A percentile compares a stretch with the other conserved stretches of the same genome.
phyloP scores from a whole-genome alignment of 345 rosid genomes.

The Anastatica hierochuntica region DNA sequence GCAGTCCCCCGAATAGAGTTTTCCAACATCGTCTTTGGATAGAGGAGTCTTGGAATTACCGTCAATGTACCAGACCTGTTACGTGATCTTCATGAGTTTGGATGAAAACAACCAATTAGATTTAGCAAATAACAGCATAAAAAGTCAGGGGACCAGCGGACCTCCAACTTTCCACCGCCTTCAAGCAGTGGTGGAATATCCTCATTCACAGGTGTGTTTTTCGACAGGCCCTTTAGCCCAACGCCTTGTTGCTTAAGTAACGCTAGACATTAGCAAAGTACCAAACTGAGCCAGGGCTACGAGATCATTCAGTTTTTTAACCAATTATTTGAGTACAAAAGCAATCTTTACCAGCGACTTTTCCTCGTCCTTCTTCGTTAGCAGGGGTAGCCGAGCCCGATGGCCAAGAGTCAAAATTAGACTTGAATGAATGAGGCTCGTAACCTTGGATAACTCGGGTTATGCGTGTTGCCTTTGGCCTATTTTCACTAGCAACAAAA shows the following conservation, averaged over 20 bases:
- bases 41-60: slow-evolving; percentile 69
- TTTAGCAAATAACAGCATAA: slow-evolving; percentile 1
- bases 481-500: slow-evolving; percentile 59
- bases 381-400: slow-evolving; percentile 69
- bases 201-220: slow-evolving; percentile 67
- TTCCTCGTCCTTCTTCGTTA: slow-evolving; percentile 96
- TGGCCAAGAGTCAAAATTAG: slow-evolving; percentile 94
- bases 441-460: slow-evolving; percentile 89
- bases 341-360: slow-evolving; percentile 76
- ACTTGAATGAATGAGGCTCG: slow-evolving; percentile 84
- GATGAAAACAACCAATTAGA: not conserved
- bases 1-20: slow-evolving; percentile 94
- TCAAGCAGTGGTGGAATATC: slow-evolving; percentile 95
- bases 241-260: slow-evolving; percentile 92
- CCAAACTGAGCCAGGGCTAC: slow-evolving; percentile 5
- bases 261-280: slow-evolving; percentile 38
- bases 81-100: slow-evolving; percentile 6
- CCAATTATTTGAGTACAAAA: slow-evolving; percentile 7
- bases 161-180: slow-evolving; percentile 97
- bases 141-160: slow-evolving; percentile 21
- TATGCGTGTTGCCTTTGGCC: slow-evolving; percentile 75
- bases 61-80: slow-evolving; percentile 82
- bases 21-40: slow-evolving; percentile 75
- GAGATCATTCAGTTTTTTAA: not conserved
- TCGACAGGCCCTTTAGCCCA: slow-evolving; percentile 71